Evolutionary conservation across 164 flowering plant species (phyloP).

Genomic region (Aristolochia californica): DNA sequence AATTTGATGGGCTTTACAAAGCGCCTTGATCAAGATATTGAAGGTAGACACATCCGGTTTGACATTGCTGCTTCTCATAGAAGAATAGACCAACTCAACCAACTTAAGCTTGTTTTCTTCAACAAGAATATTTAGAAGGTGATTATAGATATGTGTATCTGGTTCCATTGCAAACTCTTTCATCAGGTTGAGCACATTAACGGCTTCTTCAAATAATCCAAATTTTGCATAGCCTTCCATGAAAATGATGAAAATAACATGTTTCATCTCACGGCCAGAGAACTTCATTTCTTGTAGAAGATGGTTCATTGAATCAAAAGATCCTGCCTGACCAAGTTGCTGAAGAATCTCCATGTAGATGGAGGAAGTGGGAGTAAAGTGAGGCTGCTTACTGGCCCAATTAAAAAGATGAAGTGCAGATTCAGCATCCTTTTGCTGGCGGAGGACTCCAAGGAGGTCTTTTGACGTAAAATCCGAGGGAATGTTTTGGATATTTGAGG

Average conservation of each 20-base stretch:
- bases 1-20: slow-evolving; percentile 80
- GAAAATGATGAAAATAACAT: slow-evolving; percentile 46
- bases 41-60: slow-evolving; percentile 68
- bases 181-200: slow-evolving; percentile 44
- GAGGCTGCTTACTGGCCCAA: slow-evolving; percentile 72
- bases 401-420: slow-evolving; percentile 36
- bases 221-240: slow-evolving; percentile 44
- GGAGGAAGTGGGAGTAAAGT: slow-evolving; percentile 34
- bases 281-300: slow-evolving; percentile 44
- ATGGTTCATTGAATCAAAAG: slow-evolving; percentile 37
- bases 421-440: slow-evolving; percentile 37
- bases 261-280: slow-evolving; percentile 24
- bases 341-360: slow-evolving; percentile 53
- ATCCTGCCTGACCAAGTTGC: slow-evolving; percentile 50
- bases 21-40: slow-evolving; percentile 78
- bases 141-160: slow-evolving; percentile 46
- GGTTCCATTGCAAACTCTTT: slow-evolving; percentile 44
- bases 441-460: slow-evolving; percentile 52
- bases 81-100: slow-evolving; percentile 53
- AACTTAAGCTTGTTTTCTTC: slow-evolving; percentile 66
- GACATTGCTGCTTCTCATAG: slow-evolving; percentile 39
- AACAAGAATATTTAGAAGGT: slow-evolving; percentile 64
- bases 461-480: slow-evolving; percentile 53
- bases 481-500: slow-evolving; percentile 18
- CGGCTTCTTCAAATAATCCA: slow-evolving; percentile 41